These are phyloP conservation scores for Saussurea involucrata DNA, from an alignment of 129 eudicot genomes.

Conservation along the genomic window DNA sequence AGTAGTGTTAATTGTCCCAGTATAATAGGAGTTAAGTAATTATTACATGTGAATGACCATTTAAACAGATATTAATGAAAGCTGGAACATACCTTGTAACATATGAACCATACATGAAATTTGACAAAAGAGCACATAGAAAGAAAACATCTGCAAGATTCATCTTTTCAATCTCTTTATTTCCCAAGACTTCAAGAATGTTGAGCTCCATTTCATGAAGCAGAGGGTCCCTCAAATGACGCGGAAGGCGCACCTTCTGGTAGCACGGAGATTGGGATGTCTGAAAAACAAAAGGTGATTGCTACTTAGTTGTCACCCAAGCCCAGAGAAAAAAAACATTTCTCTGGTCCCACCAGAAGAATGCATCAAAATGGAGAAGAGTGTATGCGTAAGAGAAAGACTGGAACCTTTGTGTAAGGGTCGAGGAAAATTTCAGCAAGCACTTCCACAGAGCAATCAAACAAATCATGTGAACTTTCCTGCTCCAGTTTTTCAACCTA, in stretches of 20 bases:
- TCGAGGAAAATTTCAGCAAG: constrained; percentile 54
- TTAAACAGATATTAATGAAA: background rate
- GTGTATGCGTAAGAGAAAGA: constrained; percentile 9
- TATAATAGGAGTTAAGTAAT: constrained; percentile 1
- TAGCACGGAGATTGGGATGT: constrained; percentile 20
- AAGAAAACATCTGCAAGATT: constrained; percentile 58
- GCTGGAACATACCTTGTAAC: constrained; percentile 53
- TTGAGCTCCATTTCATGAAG: constrained; percentile 68
- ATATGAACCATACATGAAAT: constrained; percentile 59
- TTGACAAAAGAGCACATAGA: constrained; percentile 64
- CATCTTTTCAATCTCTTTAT: constrained; percentile 45
- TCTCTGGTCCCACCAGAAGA: constrained; percentile 1
- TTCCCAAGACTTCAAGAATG: constrained; percentile 54
- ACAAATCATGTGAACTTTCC: constrained; percentile 44
- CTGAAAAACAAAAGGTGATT: constrained; percentile 31
- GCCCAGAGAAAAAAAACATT: background rate
- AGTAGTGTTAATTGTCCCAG: constrained; percentile 2
- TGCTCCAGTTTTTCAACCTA: constrained; percentile 53
- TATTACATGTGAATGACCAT: constrained; percentile 8
- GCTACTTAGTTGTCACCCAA: background rate
- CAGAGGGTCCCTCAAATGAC: constrained; percentile 63
- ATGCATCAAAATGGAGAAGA: background rate
- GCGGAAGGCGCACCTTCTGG: constrained; percentile 69
- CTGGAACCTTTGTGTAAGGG: constrained; percentile 47
- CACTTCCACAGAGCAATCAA: constrained; percentile 75